A percentile compares a stretch with the other conserved stretches of the same genome.
Evolutionary conservation across 306 rosid genomes (phyloP).

Genomic region (Malus sieversii): DNA sequence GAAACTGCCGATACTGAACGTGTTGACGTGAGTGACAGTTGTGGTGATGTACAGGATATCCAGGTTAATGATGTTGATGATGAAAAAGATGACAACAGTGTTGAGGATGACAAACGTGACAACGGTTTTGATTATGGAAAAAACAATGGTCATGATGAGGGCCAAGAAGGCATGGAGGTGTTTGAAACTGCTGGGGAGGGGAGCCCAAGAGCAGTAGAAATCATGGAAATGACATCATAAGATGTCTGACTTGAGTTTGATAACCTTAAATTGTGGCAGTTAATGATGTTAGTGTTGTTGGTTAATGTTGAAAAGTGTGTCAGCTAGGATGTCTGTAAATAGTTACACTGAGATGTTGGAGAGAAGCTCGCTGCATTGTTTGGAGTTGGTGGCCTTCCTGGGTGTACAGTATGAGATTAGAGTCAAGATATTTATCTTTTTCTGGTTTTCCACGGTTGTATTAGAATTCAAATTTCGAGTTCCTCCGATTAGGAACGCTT

Average conservation of each 20-base stretch:
- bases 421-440: neutral
- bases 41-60: constrained; percentile 28
- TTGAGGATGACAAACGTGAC: constrained; percentile 23
- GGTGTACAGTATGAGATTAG: constrained; percentile 52
- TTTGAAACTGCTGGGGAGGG: constrained; percentile 26
- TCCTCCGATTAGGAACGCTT: constrained; percentile 16
- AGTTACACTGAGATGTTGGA: constrained; percentile 32
- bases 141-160: constrained; percentile 10
- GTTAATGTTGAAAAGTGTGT: constrained; percentile 21
- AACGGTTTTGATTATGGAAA: constrained; percentile 12
- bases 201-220: constrained; percentile 29
- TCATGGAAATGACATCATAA: constrained; percentile 35
- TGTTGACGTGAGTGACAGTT: constrained; percentile 23
- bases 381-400: constrained; percentile 28
- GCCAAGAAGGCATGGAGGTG: constrained; percentile 17
- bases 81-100: neutral
- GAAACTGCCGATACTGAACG: constrained; percentile 23
- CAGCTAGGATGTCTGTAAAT: constrained; percentile 43
- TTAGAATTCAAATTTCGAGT: constrained; percentile 25
- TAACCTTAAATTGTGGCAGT: constrained; percentile 18
- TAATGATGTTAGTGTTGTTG: constrained; percentile 21
- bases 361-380: constrained; percentile 29
- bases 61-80: constrained; percentile 20
- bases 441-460: constrained; percentile 22
- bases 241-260: constrained; percentile 10